Base-by-base conservation (phyloP, 2,329 filamentous ascomycete species). In the Alternaria infectoria region DNA sequence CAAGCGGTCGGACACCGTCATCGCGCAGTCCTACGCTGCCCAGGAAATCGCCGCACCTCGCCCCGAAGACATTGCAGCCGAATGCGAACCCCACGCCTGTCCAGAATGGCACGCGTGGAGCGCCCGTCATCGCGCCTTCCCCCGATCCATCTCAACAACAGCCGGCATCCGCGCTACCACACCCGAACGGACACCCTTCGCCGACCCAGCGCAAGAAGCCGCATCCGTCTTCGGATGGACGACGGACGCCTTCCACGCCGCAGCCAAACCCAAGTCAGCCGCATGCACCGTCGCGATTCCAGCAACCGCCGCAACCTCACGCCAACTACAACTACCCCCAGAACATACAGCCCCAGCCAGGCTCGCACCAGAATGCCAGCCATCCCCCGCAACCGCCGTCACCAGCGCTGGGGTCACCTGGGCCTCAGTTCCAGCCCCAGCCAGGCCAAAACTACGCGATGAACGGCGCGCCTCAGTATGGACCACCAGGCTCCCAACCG, bases 361-460 rank as follows among this genome's bases (percentile, higher is more conserved):
- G 67, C 45, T 71, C 74, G 13, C 73, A 70, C 43, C 69, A 68
- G 30, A 44, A 57, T 9, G 36, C 46, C 46, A 32, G 62, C 30
- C 61, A 54, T 9, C 19, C 52, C 5, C 26, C 52, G 6, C 54
- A 54, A 57, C 64, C 28, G 44, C 78, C 77, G 36, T 78, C 71
- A 17, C 68, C 81, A 44, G 66, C 80, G 19, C 77, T 79, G 45
- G 76, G 77, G 7, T 64, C 66, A 46, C 75, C 79, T 28, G 79
- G 74, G 8, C 77, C 80, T 67, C 77, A 73, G 12, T 67, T 62
- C 57, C 77, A 71, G 46, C 63, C 71, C 12, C 74, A 70, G 25
- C 72, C 73, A 4, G 59, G 66, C 8, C 74, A 71, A 36, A 68
- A 60, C n/a, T 77, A 71, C 49, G 64, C 54, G 25, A 66, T 59